A percentile compares a stretch with the other conserved stretches of the same genome.
These are phyloP conservation scores for Scopulariopsis brevicaulis DNA, from an alignment of 2,329 filamentous ascomycete genomes.

Conservation along the genomic window DNA sequence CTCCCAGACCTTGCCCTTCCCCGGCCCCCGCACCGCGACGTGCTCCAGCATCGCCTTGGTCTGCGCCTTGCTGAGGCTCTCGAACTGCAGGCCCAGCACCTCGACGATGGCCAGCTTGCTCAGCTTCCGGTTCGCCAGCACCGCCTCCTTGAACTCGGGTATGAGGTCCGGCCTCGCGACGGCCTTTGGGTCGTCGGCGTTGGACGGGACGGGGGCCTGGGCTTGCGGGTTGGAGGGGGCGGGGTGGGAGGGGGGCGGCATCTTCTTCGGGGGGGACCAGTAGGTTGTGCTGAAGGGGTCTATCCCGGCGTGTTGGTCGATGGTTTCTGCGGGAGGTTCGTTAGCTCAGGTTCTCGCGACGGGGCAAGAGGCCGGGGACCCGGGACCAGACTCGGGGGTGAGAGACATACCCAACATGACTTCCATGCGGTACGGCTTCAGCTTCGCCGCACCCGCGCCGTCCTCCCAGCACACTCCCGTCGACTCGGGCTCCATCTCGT, in stretches of 20 bases:
- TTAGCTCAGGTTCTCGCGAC: neutral
- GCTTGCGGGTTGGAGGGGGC: conserved; percentile 22
- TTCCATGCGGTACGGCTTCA: conserved; percentile 59
- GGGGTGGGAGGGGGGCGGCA: conserved; percentile 20
- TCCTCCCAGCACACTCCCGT: conserved; percentile 81
- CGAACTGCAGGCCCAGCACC: conserved; percentile 25
- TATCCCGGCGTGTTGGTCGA: conserved; percentile 45
- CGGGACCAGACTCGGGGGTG: conserved; percentile 8
- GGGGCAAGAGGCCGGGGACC: neutral
- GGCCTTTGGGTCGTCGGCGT: conserved; percentile 12
- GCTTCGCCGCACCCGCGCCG: conserved; percentile 30
- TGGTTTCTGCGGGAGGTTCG: conserved; percentile 20
- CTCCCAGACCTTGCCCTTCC: conserved; percentile 23
- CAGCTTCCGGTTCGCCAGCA: conserved; percentile 25
- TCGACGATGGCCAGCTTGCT: conserved; percentile 29
- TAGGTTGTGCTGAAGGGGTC: conserved; percentile 79
- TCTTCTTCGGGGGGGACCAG: conserved; percentile 44
- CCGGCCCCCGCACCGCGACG: conserved; percentile 25
- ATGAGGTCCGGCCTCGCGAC: conserved; percentile 18
- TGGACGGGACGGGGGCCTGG: neutral
- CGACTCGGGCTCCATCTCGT: conserved; percentile 63
- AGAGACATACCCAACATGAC: conserved; percentile 53
- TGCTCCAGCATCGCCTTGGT: conserved; percentile 29
- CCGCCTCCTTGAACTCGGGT: conserved; percentile 27
- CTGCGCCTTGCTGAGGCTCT: conserved; percentile 22